Conservation (phyloP, 225 moss, liverwort and hornwort species). For the Antitrichia curtipendula region DNA sequence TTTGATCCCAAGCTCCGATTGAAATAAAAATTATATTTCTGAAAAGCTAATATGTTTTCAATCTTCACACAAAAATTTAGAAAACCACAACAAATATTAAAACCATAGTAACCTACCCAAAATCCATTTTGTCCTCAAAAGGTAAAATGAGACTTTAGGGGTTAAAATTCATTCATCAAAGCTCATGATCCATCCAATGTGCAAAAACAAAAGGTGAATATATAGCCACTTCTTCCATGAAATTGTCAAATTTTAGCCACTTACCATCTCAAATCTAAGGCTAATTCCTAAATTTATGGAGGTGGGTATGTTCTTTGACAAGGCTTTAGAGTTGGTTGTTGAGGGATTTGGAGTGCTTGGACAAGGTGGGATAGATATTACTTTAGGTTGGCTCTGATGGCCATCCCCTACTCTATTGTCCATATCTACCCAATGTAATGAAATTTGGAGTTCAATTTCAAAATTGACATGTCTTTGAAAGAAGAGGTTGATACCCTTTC, state of each 20-base stretch:
- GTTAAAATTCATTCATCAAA: background rate
- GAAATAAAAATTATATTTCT: too few species aligned
- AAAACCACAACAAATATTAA: too few species aligned
- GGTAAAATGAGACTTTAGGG: too few species aligned
- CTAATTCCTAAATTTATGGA: background rate
- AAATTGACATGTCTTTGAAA: background rate
- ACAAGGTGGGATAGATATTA: accelerated
- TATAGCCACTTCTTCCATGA: accelerated
- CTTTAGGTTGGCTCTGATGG: background rate
- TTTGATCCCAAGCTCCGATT: too few species aligned
- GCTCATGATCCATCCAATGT: background rate
- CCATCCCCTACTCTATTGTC: accelerated
- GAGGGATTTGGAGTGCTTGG: accelerated
- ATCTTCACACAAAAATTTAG: too few species aligned
- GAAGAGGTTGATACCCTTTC: background rate
- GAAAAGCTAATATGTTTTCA: too few species aligned
- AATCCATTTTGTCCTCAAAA: too few species aligned
- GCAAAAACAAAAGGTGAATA: background rate
- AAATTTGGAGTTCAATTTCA: background rate
- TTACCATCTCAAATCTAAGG: background rate
- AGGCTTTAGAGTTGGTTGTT: accelerated
- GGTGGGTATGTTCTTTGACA: accelerated
- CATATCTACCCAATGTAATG: background rate
- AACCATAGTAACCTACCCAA: too few species aligned
- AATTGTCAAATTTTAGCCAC: background rate